These are phyloP conservation scores for Westerdykella aurantiaca DNA, from an alignment of 2,329 filamentous ascomycete genomes.

Conservation along the genomic window DNA sequence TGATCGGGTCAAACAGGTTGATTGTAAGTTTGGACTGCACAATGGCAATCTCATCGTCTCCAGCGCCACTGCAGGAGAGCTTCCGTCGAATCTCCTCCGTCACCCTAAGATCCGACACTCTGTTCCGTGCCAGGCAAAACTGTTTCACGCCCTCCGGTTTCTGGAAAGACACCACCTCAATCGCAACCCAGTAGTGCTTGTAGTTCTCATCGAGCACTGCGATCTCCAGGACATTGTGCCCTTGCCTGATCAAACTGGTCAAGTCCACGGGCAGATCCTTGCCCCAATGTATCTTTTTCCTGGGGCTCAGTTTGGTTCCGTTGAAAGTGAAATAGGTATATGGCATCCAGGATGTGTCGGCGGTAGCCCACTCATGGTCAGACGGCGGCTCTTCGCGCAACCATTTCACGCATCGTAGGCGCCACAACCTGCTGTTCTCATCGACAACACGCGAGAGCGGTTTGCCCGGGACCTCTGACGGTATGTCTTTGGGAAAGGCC, in stretches of 20 bases:
- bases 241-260: constrained; percentile 53
- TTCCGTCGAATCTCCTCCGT: constrained; percentile 52
- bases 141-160: constrained; percentile 36
- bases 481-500: constrained; percentile 35
- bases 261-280: constrained; percentile 73
- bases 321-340: constrained; percentile 67
- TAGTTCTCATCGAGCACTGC: constrained; percentile 30
- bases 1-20: constrained; percentile 45
- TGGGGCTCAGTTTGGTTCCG: constrained; percentile 46
- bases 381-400: constrained; percentile 32
- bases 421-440: constrained; percentile 56
- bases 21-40: constrained; percentile 39
- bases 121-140: constrained; percentile 17
- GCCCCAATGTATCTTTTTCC: constrained; percentile 65
- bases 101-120: constrained; percentile 46
- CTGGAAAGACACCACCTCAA: constrained; percentile 62
- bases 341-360: constrained; percentile 64
- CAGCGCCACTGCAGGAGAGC: constrained; percentile 42
- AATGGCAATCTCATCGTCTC: constrained; percentile 51
- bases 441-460: constrained; percentile 32
- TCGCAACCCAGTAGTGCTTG: constrained; percentile 55
- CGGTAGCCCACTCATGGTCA: constrained; percentile 53
- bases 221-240: constrained; percentile 58
- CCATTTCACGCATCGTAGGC: constrained; percentile 60
- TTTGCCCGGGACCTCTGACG: constrained; percentile 15